phyloP scores from a whole-genome alignment of 1,284 basidiomycete genomes.

The Puccinia hordei region DNA sequence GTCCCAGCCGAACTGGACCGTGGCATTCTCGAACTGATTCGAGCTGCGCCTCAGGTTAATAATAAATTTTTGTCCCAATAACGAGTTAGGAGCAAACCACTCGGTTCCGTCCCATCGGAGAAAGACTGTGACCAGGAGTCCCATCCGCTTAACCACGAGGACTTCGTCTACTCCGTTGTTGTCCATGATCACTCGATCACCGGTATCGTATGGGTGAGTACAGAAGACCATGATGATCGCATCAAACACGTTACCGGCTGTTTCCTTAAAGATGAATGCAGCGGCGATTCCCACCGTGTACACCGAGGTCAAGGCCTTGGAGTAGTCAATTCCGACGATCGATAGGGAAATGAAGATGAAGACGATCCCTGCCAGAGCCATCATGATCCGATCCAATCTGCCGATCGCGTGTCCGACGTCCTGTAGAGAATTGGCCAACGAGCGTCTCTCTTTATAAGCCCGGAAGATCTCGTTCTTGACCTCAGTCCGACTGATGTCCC shows the following conservation, averaged over 20 bases:
- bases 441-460: conserved; percentile 71
- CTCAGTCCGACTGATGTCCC: conserved; percentile 73
- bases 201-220: conserved; percentile 67
- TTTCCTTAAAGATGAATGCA: conserved; percentile 74
- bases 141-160: conserved; percentile 74
- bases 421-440: conserved; percentile 53
- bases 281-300: conserved; percentile 69
- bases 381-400: conserved; percentile 68
- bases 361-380: conserved; percentile 68
- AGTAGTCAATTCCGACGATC: conserved; percentile 69
- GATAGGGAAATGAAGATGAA: conserved; percentile 73
- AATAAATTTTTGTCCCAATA: conserved; percentile 42
- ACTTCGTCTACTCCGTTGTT: conserved; percentile 66
- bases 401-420: conserved; percentile 69
- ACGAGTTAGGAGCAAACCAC: conserved; percentile 36
- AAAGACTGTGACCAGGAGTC: conserved; percentile 65
- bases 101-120: conserved; percentile 53
- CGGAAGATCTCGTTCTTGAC: conserved; percentile 72
- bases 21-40: conserved; percentile 55
- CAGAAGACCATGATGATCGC: conserved; percentile 76
- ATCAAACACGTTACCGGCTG: conserved; percentile 68
- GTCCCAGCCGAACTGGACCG: conserved; percentile 72
- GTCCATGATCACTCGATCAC: conserved; percentile 70
- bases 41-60: conserved; percentile 44
- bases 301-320: conserved; percentile 68